Evolutionary conservation across 2,329 filamentous ascomycete species (phyloP).

Genomic region (Hypoxylon sp.): DNA sequence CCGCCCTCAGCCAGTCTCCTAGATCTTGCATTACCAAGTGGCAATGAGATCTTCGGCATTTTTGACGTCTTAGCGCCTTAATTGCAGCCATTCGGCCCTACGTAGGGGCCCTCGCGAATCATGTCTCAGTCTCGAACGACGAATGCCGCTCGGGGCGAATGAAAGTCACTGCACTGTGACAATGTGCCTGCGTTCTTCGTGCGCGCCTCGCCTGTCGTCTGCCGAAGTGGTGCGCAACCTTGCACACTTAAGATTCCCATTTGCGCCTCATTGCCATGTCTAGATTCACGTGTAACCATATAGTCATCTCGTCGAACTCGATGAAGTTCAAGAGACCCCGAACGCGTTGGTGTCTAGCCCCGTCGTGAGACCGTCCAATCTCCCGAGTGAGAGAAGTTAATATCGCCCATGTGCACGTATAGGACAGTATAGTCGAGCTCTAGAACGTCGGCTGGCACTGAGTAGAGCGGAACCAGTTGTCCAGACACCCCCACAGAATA

Average conservation of each 20-base stretch:
- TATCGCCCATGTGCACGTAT: constrained; percentile 12
- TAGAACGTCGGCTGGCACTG: constrained; percentile 33
- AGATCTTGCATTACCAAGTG: constrained; percentile 48
- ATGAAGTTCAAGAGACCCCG: constrained; percentile 11
- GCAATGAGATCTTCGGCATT: constrained; percentile 46
- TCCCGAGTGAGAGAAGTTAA: constrained; percentile 19
- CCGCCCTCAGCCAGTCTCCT: constrained; percentile 35
- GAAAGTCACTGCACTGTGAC: constrained; percentile 42
- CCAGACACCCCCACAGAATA: constrained; percentile 33
- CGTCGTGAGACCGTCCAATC: constrained; percentile 35
- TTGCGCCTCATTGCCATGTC: constrained; percentile 36
- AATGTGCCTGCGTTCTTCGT: constrained; percentile 45
- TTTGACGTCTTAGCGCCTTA: constrained; percentile 45
- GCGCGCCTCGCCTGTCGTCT: constrained; percentile 44
- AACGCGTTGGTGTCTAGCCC: constrained; percentile 12
- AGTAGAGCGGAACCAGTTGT: constrained; percentile 20
- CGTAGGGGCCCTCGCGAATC: constrained; percentile 45
- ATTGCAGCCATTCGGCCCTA: constrained; percentile 51
- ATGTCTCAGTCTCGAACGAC: constrained; percentile 48
- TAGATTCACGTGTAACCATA: constrained; percentile 28
- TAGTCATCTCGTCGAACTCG: constrained; percentile 33
- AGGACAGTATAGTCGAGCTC: constrained; percentile 27
- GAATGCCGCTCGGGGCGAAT: constrained; percentile 43
- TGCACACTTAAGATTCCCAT: constrained; percentile 33
- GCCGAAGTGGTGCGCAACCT: constrained; percentile 42